Conservation (phyloP, 2,329 filamentous ascomycete genomes). For the Penicillium sp. region DNA sequence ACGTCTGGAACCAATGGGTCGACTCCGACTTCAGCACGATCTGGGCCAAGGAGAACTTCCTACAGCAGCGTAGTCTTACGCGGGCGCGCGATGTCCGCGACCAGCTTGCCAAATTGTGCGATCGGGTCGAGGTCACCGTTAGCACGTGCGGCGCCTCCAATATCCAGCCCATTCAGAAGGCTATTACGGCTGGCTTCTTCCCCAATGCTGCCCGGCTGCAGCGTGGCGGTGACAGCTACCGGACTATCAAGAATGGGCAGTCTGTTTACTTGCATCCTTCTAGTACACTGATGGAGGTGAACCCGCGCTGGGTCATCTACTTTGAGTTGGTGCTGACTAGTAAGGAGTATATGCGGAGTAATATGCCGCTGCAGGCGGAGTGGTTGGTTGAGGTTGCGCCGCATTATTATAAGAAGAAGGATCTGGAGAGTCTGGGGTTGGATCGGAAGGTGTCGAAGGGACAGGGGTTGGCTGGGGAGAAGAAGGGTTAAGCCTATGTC, state of each 20-base stretch:
- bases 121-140: constrained; percentile 79
- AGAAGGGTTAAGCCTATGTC: constrained; percentile 18
- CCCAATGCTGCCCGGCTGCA: constrained; percentile 85
- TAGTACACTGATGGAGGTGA: constrained; percentile 73
- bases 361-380: constrained; percentile 78
- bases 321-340: constrained; percentile 86
- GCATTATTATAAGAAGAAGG: constrained; percentile 91
- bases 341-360: constrained; percentile 90
- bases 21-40: constrained; percentile 85
- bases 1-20: constrained; percentile 94
- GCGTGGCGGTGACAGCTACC: constrained; percentile 81
- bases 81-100: constrained; percentile 89
- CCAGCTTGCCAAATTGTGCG: constrained; percentile 87
- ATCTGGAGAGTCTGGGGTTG: constrained; percentile 75
- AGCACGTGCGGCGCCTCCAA: constrained; percentile 71
- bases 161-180: constrained; percentile 77
- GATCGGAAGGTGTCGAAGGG: constrained; percentile 74
- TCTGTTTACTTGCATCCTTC: constrained; percentile 91
- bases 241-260: constrained; percentile 86
- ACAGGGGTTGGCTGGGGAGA: constrained; percentile 47
- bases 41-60: constrained; percentile 90
- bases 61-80: constrained; percentile 87
- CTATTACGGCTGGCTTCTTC: constrained; percentile 91
- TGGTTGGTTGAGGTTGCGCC: constrained; percentile 91
- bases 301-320: constrained; percentile 87